Conservation (phyloP, 352 stramenopile genomes). For the Pythium grandisporangium region DNA sequence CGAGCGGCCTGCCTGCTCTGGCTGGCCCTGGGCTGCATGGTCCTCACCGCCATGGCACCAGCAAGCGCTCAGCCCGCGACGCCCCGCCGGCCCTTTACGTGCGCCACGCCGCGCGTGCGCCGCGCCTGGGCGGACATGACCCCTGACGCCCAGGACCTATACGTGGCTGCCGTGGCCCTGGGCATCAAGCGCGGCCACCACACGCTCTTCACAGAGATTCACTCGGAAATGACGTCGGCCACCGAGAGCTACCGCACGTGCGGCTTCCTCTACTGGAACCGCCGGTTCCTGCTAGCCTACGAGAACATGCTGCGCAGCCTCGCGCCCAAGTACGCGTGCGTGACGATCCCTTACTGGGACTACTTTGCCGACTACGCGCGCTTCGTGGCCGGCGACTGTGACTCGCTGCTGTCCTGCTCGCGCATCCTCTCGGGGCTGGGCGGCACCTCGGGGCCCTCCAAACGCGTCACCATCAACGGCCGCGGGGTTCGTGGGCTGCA, state of each 20-base stretch:
- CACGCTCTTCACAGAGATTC: conserved; percentile 44
- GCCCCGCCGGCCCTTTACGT: conserved; percentile 14
- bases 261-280: conserved; percentile 83
- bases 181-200: conserved; percentile 45
- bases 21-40: no score
- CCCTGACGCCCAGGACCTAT: conserved; percentile 41
- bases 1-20: no score
- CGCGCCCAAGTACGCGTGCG: conserved; percentile 35
- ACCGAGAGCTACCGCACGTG: no score
- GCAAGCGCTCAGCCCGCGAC: no score
- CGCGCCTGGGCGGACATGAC: conserved; percentile 33
- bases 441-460: conserved; percentile 5
- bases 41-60: no score
- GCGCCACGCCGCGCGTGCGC: conserved; percentile 37
- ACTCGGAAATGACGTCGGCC: conserved; percentile 23
- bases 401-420: conserved; percentile 34
- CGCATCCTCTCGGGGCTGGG: conserved; percentile 28
- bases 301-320: conserved; percentile 79
- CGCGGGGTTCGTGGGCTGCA: conserved; percentile 17
- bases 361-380: conserved; percentile 42
- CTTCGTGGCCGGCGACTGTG: conserved; percentile 24
- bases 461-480: conserved; percentile 33
- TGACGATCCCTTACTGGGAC: conserved; percentile 80
- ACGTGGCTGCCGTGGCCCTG: conserved; percentile 40
- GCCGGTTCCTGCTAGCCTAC: conserved; percentile 47